phyloP scores from a whole-genome alignment of 2,329 filamentous ascomycete genomes.

The Penicillium sp. region DNA sequence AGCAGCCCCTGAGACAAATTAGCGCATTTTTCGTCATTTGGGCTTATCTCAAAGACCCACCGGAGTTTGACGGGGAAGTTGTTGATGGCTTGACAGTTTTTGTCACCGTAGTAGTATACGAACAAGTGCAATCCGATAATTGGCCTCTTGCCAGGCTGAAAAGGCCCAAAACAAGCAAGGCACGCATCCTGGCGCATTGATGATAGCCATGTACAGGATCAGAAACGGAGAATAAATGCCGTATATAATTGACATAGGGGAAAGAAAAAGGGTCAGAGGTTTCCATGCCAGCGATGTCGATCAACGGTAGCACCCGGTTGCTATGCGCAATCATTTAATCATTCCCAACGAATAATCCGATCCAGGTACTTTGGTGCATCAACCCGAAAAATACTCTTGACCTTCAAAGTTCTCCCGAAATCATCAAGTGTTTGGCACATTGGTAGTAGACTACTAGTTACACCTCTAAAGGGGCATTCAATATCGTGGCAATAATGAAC shows the following conservation, averaged over 20 bases:
- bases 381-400: no score
- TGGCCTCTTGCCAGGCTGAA: neutral
- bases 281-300: neutral
- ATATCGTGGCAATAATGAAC: no score
- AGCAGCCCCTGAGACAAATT: neutral
- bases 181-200: neutral
- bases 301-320: neutral
- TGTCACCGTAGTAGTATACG: neutral
- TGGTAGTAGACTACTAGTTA: no score
- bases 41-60: neutral
- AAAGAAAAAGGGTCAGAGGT: no score
- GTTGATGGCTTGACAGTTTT: neutral
- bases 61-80: neutral
- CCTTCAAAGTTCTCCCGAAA: no score
- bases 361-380: no score
- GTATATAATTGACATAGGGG: no score
- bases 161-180: neutral
- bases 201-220: neutral
- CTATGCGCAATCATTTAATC: neutral
- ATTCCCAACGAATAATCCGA: neutral
- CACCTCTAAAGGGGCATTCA: no score
- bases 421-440: no score
- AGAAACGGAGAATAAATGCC: neutral
- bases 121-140: neutral
- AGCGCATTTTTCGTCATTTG: neutral